A percentile compares a stretch with the other conserved stretches of the same genome.
Conservation (phyloP, 805 yeast genomes). For the Torulaspora delbrueckii region DNA sequence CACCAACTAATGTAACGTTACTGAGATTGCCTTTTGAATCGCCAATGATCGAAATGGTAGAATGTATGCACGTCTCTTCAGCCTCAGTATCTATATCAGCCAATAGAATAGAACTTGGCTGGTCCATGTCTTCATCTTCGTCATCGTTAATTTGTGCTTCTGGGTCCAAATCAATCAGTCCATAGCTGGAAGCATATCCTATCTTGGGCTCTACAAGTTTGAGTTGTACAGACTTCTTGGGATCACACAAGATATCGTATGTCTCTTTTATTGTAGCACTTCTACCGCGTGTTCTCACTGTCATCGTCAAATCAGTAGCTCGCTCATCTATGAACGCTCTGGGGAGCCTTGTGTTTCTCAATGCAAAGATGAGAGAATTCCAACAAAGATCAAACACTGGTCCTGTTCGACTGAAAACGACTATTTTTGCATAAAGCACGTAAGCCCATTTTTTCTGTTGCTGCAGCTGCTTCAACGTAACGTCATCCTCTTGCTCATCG, state of each 20-base stretch:
- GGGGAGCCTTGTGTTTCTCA: conserved; percentile 59
- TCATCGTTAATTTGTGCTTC: conserved; percentile 31
- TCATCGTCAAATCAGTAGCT: conserved; percentile 47
- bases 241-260: conserved; percentile 55
- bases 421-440: conserved; percentile 66
- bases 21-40: conserved; percentile 34
- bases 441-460: conserved; percentile 47
- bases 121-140: conserved; percentile 35
- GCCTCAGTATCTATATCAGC: conserved; percentile 83
- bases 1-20: conserved; percentile 47
- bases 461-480: conserved; percentile 25
- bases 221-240: conserved; percentile 38
- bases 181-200: conserved; percentile 51
- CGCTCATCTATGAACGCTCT: conserved; percentile 61
- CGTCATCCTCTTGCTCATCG: conserved; percentile 38
- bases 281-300: conserved; percentile 49
- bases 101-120: conserved; percentile 41
- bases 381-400: conserved; percentile 76
- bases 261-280: conserved; percentile 45
- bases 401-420: conserved; percentile 76
- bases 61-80: conserved; percentile 59
- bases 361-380: conserved; percentile 60
- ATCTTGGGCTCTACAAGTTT: conserved; percentile 37
- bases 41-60: conserved; percentile 45
- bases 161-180: conserved; percentile 46